Evolutionary conservation across 2,329 filamentous ascomycete genomes (phyloP).

Genomic region (Ceratocystis cubensis): DNA sequence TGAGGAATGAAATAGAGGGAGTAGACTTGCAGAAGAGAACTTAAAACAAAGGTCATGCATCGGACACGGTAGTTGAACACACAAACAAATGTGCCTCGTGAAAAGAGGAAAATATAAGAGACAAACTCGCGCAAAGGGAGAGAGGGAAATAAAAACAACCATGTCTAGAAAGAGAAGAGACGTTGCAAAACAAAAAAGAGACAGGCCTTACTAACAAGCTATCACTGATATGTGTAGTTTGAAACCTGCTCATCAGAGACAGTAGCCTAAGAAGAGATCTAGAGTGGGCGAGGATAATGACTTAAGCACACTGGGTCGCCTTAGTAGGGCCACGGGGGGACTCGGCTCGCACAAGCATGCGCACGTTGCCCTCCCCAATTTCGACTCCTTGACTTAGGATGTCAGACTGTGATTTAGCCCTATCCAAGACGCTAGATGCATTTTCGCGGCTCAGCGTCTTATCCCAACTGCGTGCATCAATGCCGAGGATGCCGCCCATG

Average conservation of each 20-base stretch:
- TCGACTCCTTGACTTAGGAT: conserved; percentile 54
- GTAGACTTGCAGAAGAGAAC: background rate
- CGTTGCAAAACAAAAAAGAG: background rate
- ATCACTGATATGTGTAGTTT: background rate
- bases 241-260: background rate
- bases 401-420: conserved; percentile 37
- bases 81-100: conserved; percentile 17
- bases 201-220: background rate
- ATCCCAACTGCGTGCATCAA: conserved; percentile 56
- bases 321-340: conserved; percentile 9
- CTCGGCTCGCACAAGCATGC: conserved; percentile 45
- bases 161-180: background rate
- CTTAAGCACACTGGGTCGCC: conserved; percentile 10
- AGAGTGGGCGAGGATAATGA: background rate
- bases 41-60: background rate
- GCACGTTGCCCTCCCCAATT: conserved; percentile 54
- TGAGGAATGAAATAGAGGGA: background rate
- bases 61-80: background rate
- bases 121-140: background rate
- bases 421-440: background rate
- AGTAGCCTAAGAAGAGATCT: background rate
- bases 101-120: conserved; percentile 4
- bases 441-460: conserved; percentile 43
- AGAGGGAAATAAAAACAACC: background rate
- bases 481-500: conserved; percentile 63